These are phyloP conservation scores for Ambrosiella beaveri DNA, from an alignment of 2,329 filamentous ascomycete genomes.

Conservation along the genomic window DNA sequence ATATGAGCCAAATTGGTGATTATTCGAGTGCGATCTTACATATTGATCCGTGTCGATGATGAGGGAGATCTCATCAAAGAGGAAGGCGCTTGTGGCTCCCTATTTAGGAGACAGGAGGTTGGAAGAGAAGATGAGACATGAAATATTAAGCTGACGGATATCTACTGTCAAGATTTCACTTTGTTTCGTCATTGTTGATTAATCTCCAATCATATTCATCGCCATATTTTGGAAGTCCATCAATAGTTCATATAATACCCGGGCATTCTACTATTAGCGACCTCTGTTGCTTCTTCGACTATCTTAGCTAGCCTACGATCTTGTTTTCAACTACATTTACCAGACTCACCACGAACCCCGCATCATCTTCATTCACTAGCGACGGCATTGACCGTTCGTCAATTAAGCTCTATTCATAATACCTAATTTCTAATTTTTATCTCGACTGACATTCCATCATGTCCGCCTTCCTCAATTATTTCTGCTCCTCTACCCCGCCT, in stretches of 20 bases:
- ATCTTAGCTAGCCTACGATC: background rate
- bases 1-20: background rate
- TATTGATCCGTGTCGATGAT: background rate
- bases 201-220: background rate
- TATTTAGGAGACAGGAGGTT: background rate
- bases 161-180: background rate
- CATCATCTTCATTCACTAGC: background rate
- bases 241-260: background rate
- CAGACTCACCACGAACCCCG: background rate
- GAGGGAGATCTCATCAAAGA: background rate
- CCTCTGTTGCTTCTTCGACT: background rate
- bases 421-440: background rate
- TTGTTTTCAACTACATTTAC: background rate
- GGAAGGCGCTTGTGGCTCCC: background rate
- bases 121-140: background rate
- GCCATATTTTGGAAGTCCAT: background rate
- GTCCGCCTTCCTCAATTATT: conserved; percentile 3
- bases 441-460: background rate
- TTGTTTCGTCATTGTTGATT: background rate
- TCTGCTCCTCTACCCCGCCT: background rate
- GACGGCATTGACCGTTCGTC: too few relatives aligned
- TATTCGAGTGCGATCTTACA: background rate
- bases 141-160: background rate
- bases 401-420: background rate
- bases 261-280: background rate